A percentile compares a stretch with the other conserved stretches of the same genome.
These are phyloP conservation scores for Rhypophila decipiens DNA, from an alignment of 495 filamentous ascomycete genomes.

Conservation along the genomic window DNA sequence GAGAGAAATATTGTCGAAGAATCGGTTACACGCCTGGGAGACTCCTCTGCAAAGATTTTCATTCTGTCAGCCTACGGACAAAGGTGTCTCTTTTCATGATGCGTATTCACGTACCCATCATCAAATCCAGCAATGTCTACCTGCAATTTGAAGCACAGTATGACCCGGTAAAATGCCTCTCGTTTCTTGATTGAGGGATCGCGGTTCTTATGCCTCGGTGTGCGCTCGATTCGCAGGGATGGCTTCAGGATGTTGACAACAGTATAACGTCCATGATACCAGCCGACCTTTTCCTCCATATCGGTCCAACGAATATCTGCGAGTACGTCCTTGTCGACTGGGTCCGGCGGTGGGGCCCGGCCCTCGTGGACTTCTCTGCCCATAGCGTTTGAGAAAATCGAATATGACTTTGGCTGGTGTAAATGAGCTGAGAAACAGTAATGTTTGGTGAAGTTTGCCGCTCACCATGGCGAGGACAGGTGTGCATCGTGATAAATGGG, in stretches of 20 bases:
- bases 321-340: too few species aligned
- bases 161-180: background rate
- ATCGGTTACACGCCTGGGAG: background rate
- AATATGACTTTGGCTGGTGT: too few species aligned
- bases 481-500: too few species aligned
- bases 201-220: background rate
- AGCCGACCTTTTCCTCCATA: background rate
- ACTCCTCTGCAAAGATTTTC: too few species aligned
- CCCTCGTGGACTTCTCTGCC: too few species aligned
- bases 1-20: background rate
- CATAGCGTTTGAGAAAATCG: too few species aligned
- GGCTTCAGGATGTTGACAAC: background rate
- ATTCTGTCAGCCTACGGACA: background rate
- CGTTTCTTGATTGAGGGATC: background rate
- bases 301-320: too few species aligned
- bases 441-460: too few species aligned
- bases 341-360: too few species aligned
- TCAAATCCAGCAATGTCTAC: background rate
- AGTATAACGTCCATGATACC: background rate
- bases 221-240: background rate
- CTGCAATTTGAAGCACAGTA: background rate
- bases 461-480: too few species aligned
- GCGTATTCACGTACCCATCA: background rate
- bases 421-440: too few species aligned
- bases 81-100: background rate